Evolutionary conservation across 345 rosid species (phyloP), one percentile per base, ranked within the genome.

Genomic region (Linum lewisii): DNA sequence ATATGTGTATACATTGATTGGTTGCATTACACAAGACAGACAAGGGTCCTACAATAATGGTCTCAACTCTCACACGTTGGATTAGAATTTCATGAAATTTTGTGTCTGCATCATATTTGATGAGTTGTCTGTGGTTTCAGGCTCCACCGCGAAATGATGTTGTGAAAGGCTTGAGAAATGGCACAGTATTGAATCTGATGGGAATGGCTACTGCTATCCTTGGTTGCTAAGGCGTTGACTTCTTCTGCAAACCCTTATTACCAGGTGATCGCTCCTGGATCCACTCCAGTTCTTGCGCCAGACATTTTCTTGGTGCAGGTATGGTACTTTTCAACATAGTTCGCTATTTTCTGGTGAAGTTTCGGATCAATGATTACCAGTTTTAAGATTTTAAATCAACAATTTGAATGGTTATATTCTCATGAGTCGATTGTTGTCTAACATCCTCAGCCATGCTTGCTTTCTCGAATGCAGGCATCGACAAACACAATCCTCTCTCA

Each of bases 231-330:
- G 78, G 96, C 97, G 66, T 83, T 90, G 62, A 90, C 99, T 64
- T 75, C 99, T 42, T 79, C 97, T 5, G 86, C 90, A 10, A 89
- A 76, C 74, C 97, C 97, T 55, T 87, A 79, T 64, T 82, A 80
- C 75, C 99, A 90, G 69, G 90, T 90, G 60, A 74, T 89, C 25
- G 57, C 97, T 25, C 95, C 95, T 5, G 97, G 94, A 51, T 79
- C 73, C 60, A 77, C 79, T 32, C 97, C 99, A 0, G 95, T 90
- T 59, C 88, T 93, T 32, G 96, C 99, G 15, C 76, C 87, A 68
- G 99, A 93, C 64, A 95, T 93, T 24, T 93, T 89, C 82, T 74
- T 93, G 57, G 99, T 93, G 71, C 99, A 90, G 99, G 99, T 84
- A 83, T 44, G 18, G 9, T 42, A 1, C 18, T 16, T 42, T 11